Evolutionary conservation across 2,329 filamentous ascomycete genomes (phyloP), one percentile per base, ranked within the genome.

Genomic region (Aspergillus persii): DNA sequence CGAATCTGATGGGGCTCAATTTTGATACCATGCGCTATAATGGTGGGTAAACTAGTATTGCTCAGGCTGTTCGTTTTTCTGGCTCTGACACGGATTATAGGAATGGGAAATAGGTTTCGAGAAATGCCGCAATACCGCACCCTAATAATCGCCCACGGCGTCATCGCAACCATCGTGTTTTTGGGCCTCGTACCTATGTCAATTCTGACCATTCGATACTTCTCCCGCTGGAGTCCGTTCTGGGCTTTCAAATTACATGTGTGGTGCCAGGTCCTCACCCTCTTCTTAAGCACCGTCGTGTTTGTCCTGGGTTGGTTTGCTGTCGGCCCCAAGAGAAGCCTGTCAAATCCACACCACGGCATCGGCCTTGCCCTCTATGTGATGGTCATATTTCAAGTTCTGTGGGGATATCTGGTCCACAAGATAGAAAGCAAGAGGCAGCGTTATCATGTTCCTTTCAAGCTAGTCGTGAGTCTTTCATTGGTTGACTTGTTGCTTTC

Each of bases 11-110:
- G 73, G 86, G 86, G 18, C 68, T 87, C 41, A 88, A 89, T 68
- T 86, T 88, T 71, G 85, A 81, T 52, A 88, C 86, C 3, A 89
- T 86, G 81, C 83, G 80, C 72, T 87, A 88, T 74, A 89, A 89
- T 78, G 86, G 84, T 86, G 69, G 64, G 77, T 68, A 26, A 18
- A 44, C 26, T 31, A 26, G 33, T 9, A 12, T 36, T 12, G n/a
- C 36, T 46, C 8, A 2, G 30, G 8, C n/a, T 8, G 31, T 18
- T 12, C 2, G 11, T 23, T 48, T 26, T 48, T 26, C 30, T 49
- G 50, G 33, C 53, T 33, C 39, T 60, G 63, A 68, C 49, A 66
- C 61, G 52, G 33, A 30, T 60, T 50, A 30, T 53, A 87, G 84
- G 86, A 63, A 89, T 89, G 86, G 86, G 85, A 51, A 88, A 88